phyloP scores from a whole-genome alignment of 2,329 filamentous ascomycete genomes.

The Penicillium thymicola region DNA sequence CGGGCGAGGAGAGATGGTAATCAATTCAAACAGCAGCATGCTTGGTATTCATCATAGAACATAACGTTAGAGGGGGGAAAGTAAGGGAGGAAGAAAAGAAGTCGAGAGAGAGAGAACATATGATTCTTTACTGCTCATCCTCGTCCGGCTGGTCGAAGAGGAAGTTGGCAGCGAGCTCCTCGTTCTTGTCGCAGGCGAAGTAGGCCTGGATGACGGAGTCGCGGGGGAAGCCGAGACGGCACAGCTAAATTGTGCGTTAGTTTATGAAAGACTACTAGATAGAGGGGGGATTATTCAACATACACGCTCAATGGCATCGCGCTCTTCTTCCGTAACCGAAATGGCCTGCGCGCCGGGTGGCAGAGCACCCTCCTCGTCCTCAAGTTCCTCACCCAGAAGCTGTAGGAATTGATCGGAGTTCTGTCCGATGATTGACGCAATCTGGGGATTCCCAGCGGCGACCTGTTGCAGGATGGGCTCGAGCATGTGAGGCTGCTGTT shows the following conservation, averaged over 20 bases:
- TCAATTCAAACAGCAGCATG: slow-evolving; percentile 22
- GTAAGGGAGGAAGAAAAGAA: neutral
- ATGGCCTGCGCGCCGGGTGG: slow-evolving; percentile 88
- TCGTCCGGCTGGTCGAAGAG: slow-evolving; percentile 96
- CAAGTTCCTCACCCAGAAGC: slow-evolving; percentile 81
- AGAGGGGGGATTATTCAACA: slow-evolving; percentile 32
- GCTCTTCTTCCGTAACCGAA: slow-evolving; percentile 89
- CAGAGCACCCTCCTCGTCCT: slow-evolving; percentile 66
- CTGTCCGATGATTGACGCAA: slow-evolving; percentile 85
- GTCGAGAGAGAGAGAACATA: neutral
- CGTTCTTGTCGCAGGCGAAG: slow-evolving; percentile 99
- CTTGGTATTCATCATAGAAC: slow-evolving; percentile 30
- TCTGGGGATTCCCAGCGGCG: slow-evolving; percentile 87
- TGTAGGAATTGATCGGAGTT: slow-evolving; percentile 93
- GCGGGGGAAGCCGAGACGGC: slow-evolving; percentile 86
- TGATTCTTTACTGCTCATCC: slow-evolving; percentile 46
- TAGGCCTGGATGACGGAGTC: slow-evolving; percentile 96
- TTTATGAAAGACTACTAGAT: neutral
- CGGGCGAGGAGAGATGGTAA: slow-evolving; percentile 8
- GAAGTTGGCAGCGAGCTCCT: slow-evolving; percentile 96
- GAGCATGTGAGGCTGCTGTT: slow-evolving; percentile 97
- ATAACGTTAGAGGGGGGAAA: slow-evolving; percentile 18
- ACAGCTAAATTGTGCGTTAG: slow-evolving; percentile 59
- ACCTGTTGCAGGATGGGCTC: slow-evolving; percentile 97
- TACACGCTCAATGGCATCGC: slow-evolving; percentile 94